phyloP scores from a whole-genome alignment of 371 early-diverging fungal genomes.

The Blakeslea trispora region DNA sequence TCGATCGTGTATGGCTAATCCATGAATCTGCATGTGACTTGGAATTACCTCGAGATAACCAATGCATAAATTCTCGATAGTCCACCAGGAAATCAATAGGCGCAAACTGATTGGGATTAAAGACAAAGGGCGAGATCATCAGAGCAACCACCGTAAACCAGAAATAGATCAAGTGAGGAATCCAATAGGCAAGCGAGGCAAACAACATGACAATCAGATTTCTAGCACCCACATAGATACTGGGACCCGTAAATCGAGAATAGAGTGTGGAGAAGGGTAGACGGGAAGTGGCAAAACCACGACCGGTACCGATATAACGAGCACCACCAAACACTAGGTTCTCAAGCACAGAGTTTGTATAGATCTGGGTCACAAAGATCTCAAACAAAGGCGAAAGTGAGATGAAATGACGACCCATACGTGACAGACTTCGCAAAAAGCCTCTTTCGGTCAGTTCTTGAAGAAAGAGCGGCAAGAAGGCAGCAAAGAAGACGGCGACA shows the following conservation, averaged over 20 bases:
- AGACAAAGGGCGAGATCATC: conserved; percentile 77
- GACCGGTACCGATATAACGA: conserved; percentile 88
- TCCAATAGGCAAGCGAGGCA: conserved; percentile 71
- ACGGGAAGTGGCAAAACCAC: conserved; percentile 90
- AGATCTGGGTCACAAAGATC: conserved; percentile 89
- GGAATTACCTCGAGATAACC: conserved; percentile 82
- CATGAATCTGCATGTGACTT: conserved; percentile 76
- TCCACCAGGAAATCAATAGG: conserved; percentile 77
- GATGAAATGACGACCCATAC: conserved; percentile 81
- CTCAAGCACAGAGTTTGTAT: conserved; percentile 79
- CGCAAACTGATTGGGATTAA: conserved; percentile 84
- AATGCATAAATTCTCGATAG: conserved; percentile 78
- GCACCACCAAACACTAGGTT: conserved; percentile 86
- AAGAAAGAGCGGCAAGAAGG: conserved; percentile 83
- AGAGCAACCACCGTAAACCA: conserved; percentile 83
- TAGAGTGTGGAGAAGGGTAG: conserved; percentile 77
- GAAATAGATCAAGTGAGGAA: conserved; percentile 80
- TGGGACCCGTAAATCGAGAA: conserved; percentile 76
- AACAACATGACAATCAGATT: conserved; percentile 73
- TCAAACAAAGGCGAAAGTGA: conserved; percentile 89
- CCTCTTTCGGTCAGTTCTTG: conserved; percentile 90
- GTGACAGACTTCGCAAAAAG: conserved; percentile 69
- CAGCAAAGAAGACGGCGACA: conserved; percentile 76
- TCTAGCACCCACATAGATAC: conserved; percentile 80
- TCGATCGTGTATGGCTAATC: conserved; percentile 74